Evolutionary conservation across 2,329 filamentous ascomycete genomes (phyloP), one percentile per base, ranked within the genome.

Genomic region (Herpotrichia juniperi): DNA sequence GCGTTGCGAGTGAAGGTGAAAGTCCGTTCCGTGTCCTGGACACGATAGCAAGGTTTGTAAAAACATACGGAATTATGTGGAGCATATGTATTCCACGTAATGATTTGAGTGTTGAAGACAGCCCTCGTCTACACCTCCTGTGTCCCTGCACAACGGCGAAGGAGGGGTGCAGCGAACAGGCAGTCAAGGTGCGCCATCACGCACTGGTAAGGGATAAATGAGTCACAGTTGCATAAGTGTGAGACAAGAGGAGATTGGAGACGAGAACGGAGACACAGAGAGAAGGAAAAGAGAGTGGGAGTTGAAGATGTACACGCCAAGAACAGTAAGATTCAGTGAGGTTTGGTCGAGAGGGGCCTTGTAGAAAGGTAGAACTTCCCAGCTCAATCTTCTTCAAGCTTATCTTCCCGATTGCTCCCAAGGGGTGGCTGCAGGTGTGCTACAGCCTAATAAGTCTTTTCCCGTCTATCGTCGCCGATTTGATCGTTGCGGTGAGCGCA

Each of bases 181-280:
- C 12, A 51, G 48, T 17, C 2, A 10, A 14, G n/a, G n/a, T 24
- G 42, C 48, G 34, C 32, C 32, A 30, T 42, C 35, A 50, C 50
- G 51, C 39, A 50, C 7, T 6, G n/a, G 1, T 24, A 54, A 50
- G 47, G 47, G 47, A 48, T 43, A 24, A 45, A 51, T 40, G 48
- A 49, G 45, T 51, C 53, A 55, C 32, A 28, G 17, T 24, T 49
- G 49, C 46, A 52, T 6, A 11, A 14, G 7, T 22, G 28, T 35
- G 30, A 21, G 30, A 35, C 19, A 21, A 5, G 25, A 32, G 16
- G 31, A 21, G 17, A 34, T 46, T 7, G 16, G 21, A 24, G 19
- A 40, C 37, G 37, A 21, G 21, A 39, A 44, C 21, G 31, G 17
- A 21, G 17, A 48, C 44, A 48, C 25, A 39, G 10, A 16, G 31